Evolutionary conservation across 306 rosid species (phyloP), one percentile per base, ranked within the genome.

Genomic region (Pterocarpus santalinus): DNA sequence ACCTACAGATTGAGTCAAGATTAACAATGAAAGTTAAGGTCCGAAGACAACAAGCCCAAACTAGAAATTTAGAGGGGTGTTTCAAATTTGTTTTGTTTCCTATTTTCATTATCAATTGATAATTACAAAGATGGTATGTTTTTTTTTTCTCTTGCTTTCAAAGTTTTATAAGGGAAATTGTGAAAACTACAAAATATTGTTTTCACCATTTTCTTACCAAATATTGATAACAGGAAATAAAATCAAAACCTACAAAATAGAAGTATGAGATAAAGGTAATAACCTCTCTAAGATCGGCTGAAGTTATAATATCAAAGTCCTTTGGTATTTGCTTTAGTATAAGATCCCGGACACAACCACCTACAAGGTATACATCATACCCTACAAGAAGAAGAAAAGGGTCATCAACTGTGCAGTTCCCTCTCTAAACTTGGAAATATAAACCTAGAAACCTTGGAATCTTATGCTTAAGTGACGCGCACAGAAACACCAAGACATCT

Each of bases 271-370:
- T 39, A 44, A 75, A 82, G 60, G 69, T 32, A 82, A 95, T 41
- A 85, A 95, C 97, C 98, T 92, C 95, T 69, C 71, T 89, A 75
- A 95, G 92, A 71, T 89, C 86, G 0, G 98, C 98, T 4, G 97
- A 80, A 81, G 98, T 95, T 69, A 95, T 62, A 56, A 87, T 69
- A 78, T 87, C 90, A 73, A 87, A 87, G 78, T 87, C 90, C 65
- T 87, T 87, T 55, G 90, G 90, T 63, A 69, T 87, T 71, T 82
- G 81, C 81, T 63, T 84, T 55, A 87, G 82, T 38, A 87, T 81
- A 72, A 87, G 79, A 79, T 87, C 90, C 55, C 90, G 86, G 33
- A 84, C 90, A 81, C 87, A 84, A 52, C 90, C 90, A 68, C 90
- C 90, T 12, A 87, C 90, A 38, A 87, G 90, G 73, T 87, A 87